These are phyloP conservation scores for Termitomyces sp. DNA, from an alignment of 768 basidiomycete species.

Conservation along the genomic window DNA sequence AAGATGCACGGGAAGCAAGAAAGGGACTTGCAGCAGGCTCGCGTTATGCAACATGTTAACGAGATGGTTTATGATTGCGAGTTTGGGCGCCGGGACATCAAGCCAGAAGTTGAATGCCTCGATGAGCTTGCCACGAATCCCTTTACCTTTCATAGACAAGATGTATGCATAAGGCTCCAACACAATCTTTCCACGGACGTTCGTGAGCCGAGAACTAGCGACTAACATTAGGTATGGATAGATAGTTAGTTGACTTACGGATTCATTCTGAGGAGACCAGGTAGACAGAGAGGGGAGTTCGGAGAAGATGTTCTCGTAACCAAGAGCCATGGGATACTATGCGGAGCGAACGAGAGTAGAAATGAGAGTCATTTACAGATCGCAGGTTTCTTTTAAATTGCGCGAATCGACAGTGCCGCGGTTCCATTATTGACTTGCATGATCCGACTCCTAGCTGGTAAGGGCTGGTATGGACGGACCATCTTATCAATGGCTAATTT, in stretches of 20 bases:
- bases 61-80: conserved; percentile 69
- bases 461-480: not conserved
- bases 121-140: conserved; percentile 82
- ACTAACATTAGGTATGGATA: not conserved
- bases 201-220: not conserved
- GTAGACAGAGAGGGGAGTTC: not conserved
- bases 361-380: not conserved
- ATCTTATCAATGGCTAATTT: too few species aligned
- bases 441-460: not conserved
- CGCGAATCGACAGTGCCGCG: not conserved
- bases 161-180: conserved; percentile 89
- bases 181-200: not conserved
- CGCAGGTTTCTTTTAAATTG: not conserved
- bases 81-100: conserved; percentile 66
- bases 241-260: not conserved
- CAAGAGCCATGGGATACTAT: not conserved
- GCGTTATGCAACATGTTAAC: conserved; percentile 95
- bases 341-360: not conserved
- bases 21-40: conserved; percentile 68
- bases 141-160: conserved; percentile 83
- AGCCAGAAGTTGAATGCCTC: conserved; percentile 95
- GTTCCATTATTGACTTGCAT: not conserved
- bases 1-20: too few species aligned
- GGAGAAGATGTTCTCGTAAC: not conserved
- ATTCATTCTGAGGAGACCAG: not conserved